Evolutionary conservation across 139 green algal species (phyloP), one percentile per base, ranked within the genome.

Genomic region (Nannochloris sp.): DNA sequence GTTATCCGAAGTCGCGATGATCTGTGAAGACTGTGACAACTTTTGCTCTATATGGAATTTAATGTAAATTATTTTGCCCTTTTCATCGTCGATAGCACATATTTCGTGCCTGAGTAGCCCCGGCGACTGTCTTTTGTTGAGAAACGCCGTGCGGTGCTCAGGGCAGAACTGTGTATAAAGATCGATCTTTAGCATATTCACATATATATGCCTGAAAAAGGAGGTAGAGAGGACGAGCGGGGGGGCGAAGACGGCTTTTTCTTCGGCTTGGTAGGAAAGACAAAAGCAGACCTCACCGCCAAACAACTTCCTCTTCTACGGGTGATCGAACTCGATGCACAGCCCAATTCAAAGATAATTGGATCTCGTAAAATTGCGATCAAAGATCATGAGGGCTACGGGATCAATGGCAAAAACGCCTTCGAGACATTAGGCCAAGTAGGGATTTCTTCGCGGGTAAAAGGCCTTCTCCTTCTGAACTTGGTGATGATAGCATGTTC

Each of bases 381-480:
- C 18, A 53, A 53, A 53, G 46, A 53, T 53, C 18, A 21, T 19
- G 46, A 53, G 11, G 11, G 46, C n/a, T 25, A 19, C 16, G 46
- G n/a, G 16, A 19, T 25, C 16, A 8, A 53, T 53, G 18, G 46
- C 46, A 25, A 19, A 53, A 53, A 9, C 7, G 46, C 46, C n/a
- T 24, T 53, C 5, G 46, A 53, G 46, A 53, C 16, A 25, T 53
- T 12, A 53, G 46, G 46, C 10, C 18, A 53, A 25, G 18, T 53
- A 4, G 46, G 46, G 46, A 14, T 76, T 9, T 57, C 55, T 4
- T 56, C 63, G 5, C 44, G 70, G 4, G 25, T 72, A 15, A 51
- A 66, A 18, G 72, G 72, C 48, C 57, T 79, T 7, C 44, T 73
- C 24, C 57, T 77, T 51, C 68, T 79, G 8, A 78, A 77, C 37